These are phyloP conservation scores for Silybum marianum DNA, from an alignment of 129 eudicot species.

Conservation along the genomic window DNA sequence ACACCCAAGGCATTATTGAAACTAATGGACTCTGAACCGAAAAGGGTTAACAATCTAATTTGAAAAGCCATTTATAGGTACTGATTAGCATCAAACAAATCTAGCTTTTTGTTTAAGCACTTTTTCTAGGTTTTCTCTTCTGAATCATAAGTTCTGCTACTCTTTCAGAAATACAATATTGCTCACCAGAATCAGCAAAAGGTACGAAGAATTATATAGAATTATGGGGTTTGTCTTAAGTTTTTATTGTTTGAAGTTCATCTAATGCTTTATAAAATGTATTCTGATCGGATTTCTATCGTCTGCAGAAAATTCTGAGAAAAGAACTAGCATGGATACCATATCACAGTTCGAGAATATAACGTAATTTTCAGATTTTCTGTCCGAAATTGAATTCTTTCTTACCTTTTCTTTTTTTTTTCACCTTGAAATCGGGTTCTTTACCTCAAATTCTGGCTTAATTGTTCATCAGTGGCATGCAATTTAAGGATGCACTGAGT, in stretches of 20 bases:
- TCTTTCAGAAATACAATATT: constrained; percentile 64
- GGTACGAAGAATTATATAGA: constrained; percentile 39
- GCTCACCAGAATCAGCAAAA: constrained; percentile 66
- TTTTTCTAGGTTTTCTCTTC: constrained; percentile 1
- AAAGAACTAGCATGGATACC: constrained; percentile 34
- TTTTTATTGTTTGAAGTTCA: not conserved
- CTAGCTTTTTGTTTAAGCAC: not conserved
- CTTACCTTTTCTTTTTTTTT: not conserved
- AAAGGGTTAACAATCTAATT: constrained; percentile 82
- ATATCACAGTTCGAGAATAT: constrained; percentile 48
- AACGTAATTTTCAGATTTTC: constrained; percentile 41
- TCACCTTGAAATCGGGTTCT: not conserved
- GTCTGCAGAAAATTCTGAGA: constrained; percentile 51
- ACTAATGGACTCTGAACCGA: constrained; percentile 60
- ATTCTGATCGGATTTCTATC: not conserved
- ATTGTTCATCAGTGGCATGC: constrained; percentile 50
- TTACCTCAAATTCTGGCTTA: constrained; percentile 1
- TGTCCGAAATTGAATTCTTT: no score
- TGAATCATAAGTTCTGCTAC: constrained; percentile 1
- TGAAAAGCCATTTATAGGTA: constrained; percentile 95
- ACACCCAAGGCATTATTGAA: constrained; percentile 85
- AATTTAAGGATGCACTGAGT: constrained; percentile 72
- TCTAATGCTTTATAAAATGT: not conserved
- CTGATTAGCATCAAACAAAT: not conserved
- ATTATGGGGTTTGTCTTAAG: constrained; percentile 6